Evolutionary conservation across 768 basidiomycete genomes (phyloP).

Genomic region (Pholiota microspora): DNA sequence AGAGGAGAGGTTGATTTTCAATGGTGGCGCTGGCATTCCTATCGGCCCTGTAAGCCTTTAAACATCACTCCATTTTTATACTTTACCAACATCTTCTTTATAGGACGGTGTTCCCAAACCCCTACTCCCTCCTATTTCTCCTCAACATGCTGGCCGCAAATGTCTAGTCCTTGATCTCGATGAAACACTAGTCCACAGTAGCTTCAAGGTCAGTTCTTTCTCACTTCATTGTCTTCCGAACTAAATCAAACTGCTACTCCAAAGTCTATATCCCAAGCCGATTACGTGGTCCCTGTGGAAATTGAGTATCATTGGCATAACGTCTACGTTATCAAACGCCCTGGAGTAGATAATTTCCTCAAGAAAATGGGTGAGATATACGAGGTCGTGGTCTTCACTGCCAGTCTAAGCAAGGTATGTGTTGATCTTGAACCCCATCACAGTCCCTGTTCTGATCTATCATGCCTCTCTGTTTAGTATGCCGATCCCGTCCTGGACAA

Average conservation of each 20-base stretch:
- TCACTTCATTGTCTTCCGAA: not conserved
- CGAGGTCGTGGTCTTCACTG: constrained; percentile 97
- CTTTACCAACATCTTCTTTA: constrained; percentile 2
- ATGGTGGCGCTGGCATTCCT: constrained; percentile 94
- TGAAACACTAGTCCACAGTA: constrained; percentile 95
- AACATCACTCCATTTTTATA: not conserved
- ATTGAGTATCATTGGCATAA: constrained; percentile 99
- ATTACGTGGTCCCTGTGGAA: constrained; percentile 98
- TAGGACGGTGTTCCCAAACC: constrained; percentile 89
- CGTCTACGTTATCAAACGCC: constrained; percentile 97
- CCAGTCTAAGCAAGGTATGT: constrained; percentile 96
- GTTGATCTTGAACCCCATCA: constrained; percentile 17
- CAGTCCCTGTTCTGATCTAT: not conserved
- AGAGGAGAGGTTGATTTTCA: constrained; percentile 84
- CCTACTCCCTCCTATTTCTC: constrained; percentile 78
- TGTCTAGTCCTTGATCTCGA: constrained; percentile 96
- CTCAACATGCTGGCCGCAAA: constrained; percentile 87
- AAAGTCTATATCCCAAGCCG: constrained; percentile 89
- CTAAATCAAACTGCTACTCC: constrained; percentile 6
- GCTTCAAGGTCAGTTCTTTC: constrained; percentile 77
- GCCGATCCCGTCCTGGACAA: constrained; percentile 99
- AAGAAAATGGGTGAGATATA: constrained; percentile 98
- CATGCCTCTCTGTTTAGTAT: constrained; percentile 54
- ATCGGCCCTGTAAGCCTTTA: constrained; percentile 74
- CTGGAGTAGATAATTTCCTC: constrained; percentile 95